Percentiles rank a stretch among this genome's conserved stretches.
These are phyloP conservation scores for Fonsecaea nubica DNA, from an alignment of 2,329 filamentous ascomycete species.

Conservation along the genomic window DNA sequence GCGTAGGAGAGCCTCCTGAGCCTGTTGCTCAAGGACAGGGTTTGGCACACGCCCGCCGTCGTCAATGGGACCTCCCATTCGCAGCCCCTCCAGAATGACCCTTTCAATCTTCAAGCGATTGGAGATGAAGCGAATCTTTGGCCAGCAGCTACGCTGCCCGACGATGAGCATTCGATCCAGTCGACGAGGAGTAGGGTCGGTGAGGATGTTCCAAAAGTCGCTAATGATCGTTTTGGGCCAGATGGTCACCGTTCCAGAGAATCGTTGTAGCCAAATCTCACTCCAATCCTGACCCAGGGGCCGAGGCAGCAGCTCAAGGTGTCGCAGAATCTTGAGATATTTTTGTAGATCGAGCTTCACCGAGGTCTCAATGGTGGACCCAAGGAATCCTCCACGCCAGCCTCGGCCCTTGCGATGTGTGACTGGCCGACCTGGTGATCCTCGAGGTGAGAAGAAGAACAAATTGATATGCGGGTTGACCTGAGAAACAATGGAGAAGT, in stretches of 20 bases:
- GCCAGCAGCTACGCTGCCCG: constrained; percentile 86
- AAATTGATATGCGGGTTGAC: constrained; percentile 98
- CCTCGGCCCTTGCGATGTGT: constrained; percentile 91
- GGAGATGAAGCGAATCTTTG: constrained; percentile 86
- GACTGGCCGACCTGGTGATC: constrained; percentile 88
- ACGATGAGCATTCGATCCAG: constrained; percentile 88
- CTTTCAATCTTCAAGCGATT: constrained; percentile 87
- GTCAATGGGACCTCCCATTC: constrained; percentile 42
- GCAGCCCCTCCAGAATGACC: constrained; percentile 63
- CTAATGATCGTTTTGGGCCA: constrained; percentile 82
- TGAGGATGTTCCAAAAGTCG: constrained; percentile 86
- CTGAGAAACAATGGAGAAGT: constrained; percentile 85
- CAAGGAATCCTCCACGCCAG: constrained; percentile 94
- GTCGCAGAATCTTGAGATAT: constrained; percentile 93
- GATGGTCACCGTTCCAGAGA: constrained; percentile 92
- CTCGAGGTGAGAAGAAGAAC: constrained; percentile 96
- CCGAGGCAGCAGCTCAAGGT: constrained; percentile 87
- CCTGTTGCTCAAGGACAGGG: constrained; percentile 31
- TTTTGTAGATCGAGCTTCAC: constrained; percentile 96
- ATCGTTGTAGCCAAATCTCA: constrained; percentile 93
- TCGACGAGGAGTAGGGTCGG: constrained; percentile 76
- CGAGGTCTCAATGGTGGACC: constrained; percentile 90
- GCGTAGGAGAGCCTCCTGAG: constrained; percentile 30
- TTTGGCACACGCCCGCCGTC: constrained; percentile 39
- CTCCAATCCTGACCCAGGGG: constrained; percentile 96